phyloP scores from a whole-genome alignment of 208 protist genomes.

The Trypanosoma platydactyli region DNA sequence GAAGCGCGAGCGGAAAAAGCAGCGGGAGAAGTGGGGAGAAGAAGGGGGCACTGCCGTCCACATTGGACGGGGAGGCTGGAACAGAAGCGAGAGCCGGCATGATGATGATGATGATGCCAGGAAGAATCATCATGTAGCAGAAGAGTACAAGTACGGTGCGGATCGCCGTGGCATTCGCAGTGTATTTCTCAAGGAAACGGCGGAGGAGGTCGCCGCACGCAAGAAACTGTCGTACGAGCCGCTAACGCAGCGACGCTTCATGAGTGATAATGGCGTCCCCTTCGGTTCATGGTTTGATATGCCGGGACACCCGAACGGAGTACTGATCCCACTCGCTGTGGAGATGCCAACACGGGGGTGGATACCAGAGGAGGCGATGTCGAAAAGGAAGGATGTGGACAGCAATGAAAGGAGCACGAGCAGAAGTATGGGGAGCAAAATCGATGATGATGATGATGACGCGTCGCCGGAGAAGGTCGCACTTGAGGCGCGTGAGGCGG shows the following conservation, averaged over 20 bases:
- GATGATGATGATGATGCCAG: slow-evolving; percentile 11
- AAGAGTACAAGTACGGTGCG: slow-evolving; percentile 68
- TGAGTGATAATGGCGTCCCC: slow-evolving; percentile 50
- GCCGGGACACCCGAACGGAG: slow-evolving; percentile 25
- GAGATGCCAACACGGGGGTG: slow-evolving; percentile 81
- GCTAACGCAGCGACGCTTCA: slow-evolving; percentile 47
- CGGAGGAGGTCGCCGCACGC: slow-evolving; percentile 53
- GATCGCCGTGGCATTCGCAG: slow-evolving; percentile 70
- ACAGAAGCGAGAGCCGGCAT: too few species aligned
- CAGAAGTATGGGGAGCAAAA: slow-evolving; percentile 1
- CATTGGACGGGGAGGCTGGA: slow-evolving; percentile 3
- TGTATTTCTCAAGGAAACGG: slow-evolving; percentile 72
- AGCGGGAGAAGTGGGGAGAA: slow-evolving; percentile 31
- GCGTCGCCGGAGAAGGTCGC: background rate
- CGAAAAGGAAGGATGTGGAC: slow-evolving; percentile 1
- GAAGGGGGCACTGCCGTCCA: slow-evolving; percentile 14
- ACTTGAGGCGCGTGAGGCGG: slow-evolving; percentile 44
- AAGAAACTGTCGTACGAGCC: slow-evolving; percentile 56
- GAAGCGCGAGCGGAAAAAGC: slow-evolving; percentile 76
- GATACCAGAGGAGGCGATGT: slow-evolving; percentile 12
- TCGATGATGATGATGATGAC: background rate
- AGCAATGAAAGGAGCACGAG: slow-evolving; percentile 7
- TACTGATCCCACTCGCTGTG: slow-evolving; percentile 62
- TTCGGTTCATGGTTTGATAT: slow-evolving; percentile 66
- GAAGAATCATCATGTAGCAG: background rate